Evolutionary conservation across 2,329 filamentous ascomycete species (phyloP).

Genomic region (Nothophaeocryptopus gaeumannii): DNA sequence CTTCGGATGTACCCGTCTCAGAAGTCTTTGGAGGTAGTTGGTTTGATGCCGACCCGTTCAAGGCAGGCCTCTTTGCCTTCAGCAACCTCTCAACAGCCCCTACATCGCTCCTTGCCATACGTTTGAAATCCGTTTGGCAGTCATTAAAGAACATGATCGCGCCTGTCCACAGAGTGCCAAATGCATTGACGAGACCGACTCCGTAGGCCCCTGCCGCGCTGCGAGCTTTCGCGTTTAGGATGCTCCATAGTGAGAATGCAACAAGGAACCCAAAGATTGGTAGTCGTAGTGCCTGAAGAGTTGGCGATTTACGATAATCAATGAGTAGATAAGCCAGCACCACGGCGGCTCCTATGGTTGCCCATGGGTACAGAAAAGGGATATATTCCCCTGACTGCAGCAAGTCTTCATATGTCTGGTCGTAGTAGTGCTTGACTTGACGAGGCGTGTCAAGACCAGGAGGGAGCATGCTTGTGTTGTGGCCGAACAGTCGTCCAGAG

Average conservation of each 20-base stretch:
- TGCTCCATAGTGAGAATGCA: conserved; percentile 43
- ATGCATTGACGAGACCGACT: conserved; percentile 54
- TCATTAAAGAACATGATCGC: conserved; percentile 56
- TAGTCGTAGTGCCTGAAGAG: conserved; percentile 43
- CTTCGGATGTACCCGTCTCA: too few relatives aligned
- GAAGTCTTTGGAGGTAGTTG: not conserved
- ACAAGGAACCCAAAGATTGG: conserved; percentile 46
- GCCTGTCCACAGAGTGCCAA: conserved; percentile 54
- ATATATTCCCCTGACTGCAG: conserved; percentile 40
- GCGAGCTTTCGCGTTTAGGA: conserved; percentile 47
- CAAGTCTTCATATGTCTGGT: conserved; percentile 39
- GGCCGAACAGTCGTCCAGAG: not conserved
- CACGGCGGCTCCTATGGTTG: conserved; percentile 37
- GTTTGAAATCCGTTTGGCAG: conserved; percentile 53
- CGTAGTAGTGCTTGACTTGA: conserved; percentile 35
- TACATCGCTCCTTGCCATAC: conserved; percentile 48
- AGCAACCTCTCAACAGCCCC: conserved; percentile 1
- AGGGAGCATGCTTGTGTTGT: conserved; percentile 26
- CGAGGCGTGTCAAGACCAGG: conserved; percentile 27
- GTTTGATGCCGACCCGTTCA: not conserved
- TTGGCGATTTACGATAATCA: conserved; percentile 43
- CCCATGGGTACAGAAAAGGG: conserved; percentile 47
- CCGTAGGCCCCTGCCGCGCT: conserved; percentile 54
- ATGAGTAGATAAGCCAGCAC: conserved; percentile 53
- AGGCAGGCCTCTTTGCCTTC: not conserved